A percentile compares a stretch with the other conserved stretches of the same genome.
Conservation (phyloP, 148 eudicot species). For the Diospyros kaki region DNA sequence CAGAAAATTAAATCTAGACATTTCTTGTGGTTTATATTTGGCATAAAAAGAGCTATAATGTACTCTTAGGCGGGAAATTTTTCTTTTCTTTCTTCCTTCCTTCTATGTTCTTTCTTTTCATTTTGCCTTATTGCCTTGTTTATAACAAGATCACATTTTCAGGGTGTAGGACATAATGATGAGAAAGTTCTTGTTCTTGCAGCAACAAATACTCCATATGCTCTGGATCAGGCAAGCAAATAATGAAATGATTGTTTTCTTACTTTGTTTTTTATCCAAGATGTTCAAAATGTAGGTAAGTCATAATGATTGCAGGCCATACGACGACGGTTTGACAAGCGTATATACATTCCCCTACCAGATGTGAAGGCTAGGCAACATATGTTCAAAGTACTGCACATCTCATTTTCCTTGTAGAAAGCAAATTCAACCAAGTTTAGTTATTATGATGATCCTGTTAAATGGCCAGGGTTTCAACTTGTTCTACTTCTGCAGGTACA, state of each 20-base stretch:
- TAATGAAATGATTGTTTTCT: neutral
- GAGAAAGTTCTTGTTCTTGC: conserved; percentile 99
- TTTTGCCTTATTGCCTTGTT: neutral
- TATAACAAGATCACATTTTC: conserved; percentile 7
- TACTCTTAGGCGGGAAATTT: neutral
- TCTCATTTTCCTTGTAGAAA: neutral
- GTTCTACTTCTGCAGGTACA: conserved; percentile 61
- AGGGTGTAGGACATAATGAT: conserved; percentile 98
- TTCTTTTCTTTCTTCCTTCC: neutral
- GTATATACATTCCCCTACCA: conserved; percentile 96
- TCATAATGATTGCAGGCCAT: conserved; percentile 58
- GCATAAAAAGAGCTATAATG: neutral
- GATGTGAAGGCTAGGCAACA: conserved; percentile 94
- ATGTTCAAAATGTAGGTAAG: conserved; percentile 14
- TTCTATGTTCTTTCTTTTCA: neutral
- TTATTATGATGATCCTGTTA: neutral
- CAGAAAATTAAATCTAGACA: neutral
- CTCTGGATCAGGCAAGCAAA: conserved; percentile 83
- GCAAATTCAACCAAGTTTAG: neutral
- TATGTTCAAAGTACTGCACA: conserved; percentile 74
- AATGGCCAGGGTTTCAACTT: neutral
- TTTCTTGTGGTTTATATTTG: neutral
- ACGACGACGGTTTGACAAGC: conserved; percentile 93
- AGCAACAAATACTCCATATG: conserved; percentile 97
- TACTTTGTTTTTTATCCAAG: neutral